Evolutionary conservation across 2,329 filamentous ascomycete species (phyloP), one percentile per base, ranked within the genome.

Genomic region (Colletotrichum falcatum): DNA sequence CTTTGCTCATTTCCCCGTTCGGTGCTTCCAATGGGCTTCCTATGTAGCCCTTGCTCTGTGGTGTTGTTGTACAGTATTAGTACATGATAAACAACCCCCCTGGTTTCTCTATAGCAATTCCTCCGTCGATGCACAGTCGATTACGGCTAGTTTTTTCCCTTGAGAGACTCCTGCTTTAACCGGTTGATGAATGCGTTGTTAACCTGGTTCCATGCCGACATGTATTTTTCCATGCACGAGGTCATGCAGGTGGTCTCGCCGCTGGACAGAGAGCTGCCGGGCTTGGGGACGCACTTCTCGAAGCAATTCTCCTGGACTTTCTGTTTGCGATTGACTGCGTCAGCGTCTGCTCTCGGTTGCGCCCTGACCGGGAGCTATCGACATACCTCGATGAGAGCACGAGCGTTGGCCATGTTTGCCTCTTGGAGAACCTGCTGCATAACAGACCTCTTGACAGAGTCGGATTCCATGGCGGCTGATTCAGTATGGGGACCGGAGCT

Each of bases 221-320:
- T 93, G 85, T 95, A 95, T 82, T 95, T 95, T 77, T 95, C 92
- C 89, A 94, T 93, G 84, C 93, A 95, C 71, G 87, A 85, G 26
- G 88, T 92, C 77, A 93, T 86, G 83, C 93, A 95, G 28, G 87
- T 85, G 78, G 89, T 85, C 80, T 95, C 93, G 81, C 87, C 81
- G 81, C 86, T 88, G 60, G 90, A 91, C 66, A 95, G 82, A 64
- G 88, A 89, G 60, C 85, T 80, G 68, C 91, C 90, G 64, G 93
- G 91, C 77, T 91, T 90, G 60, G 91, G 86, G 20, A 95, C 83
- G 81, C 93, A 95, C 79, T 90, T 90, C 56, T 93, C 89, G 83
- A 94, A 95, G 85, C 93, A 95, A 82, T 91, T 90, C 76, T 92
- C 88, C 82, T 94, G 93, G 81, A 95, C 87, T 88, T 93, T 94